Conservation (phyloP, 2,329 filamentous ascomycete genomes). For the Colletotrichum cuscutae region DNA sequence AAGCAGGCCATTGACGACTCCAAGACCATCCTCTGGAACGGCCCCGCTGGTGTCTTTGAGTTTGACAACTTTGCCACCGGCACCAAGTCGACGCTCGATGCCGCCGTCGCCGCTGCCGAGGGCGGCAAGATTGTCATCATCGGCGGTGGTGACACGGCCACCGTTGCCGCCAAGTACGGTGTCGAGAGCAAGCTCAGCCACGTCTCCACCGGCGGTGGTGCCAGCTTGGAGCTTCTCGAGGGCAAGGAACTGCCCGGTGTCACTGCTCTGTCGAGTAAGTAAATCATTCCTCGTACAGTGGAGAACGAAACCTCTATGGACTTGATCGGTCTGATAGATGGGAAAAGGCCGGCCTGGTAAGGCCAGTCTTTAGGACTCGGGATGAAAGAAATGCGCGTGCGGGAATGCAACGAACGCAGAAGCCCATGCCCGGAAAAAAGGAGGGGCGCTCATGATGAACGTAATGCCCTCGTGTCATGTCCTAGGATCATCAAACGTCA, state of each 20-base stretch:
- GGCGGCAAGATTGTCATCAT: constrained; percentile 97
- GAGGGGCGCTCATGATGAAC: constrained; percentile 27
- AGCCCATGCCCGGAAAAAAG: background rate
- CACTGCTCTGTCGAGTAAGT: constrained; percentile 85
- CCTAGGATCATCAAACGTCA: constrained; percentile 20
- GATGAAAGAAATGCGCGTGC: background rate
- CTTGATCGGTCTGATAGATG: constrained; percentile 43
- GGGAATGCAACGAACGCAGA: constrained; percentile 11
- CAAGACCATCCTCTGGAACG: constrained; percentile 99
- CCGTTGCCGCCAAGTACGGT: constrained; percentile 95
- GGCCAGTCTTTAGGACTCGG: constrained; percentile 47
- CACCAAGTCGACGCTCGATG: constrained; percentile 92
- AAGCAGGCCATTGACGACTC: constrained; percentile 86
- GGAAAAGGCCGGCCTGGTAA: constrained; percentile 45
- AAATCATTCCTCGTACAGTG: constrained; percentile 43
- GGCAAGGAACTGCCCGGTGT: constrained; percentile 98
- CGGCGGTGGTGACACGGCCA: constrained; percentile 96
- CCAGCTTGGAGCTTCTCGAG: constrained; percentile 94
- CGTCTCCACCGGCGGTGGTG: constrained; percentile 96
- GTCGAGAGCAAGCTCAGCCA: constrained; percentile 98
- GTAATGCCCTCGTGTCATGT: constrained; percentile 31
- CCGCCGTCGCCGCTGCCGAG: constrained; percentile 83
- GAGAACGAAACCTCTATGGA: constrained; percentile 10
- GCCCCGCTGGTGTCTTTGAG: constrained; percentile 96
- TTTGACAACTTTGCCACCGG: constrained; percentile 92